A percentile compares a stretch with the other conserved stretches of the same genome.
These are phyloP conservation scores for Phytophthora syringae DNA, from an alignment of 352 stramenopile species.

Conservation along the genomic window DNA sequence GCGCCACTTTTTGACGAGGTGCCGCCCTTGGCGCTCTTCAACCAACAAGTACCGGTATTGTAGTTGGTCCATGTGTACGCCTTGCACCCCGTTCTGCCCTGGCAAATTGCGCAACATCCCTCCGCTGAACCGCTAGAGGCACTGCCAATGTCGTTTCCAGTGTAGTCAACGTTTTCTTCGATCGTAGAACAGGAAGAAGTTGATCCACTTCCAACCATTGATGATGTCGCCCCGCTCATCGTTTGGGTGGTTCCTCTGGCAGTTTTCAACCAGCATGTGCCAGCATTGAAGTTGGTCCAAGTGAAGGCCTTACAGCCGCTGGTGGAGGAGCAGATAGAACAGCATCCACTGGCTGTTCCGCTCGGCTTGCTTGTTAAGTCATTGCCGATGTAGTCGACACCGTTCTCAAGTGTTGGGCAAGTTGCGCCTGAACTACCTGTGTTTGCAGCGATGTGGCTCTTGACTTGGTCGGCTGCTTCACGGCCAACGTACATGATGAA, in stretches of 20 bases:
- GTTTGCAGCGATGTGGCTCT: constrained; percentile 36
- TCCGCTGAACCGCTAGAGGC: constrained; percentile 17
- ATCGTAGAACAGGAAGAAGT: constrained; percentile 30
- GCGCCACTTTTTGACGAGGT: constrained; percentile 16
- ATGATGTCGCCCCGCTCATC: constrained; percentile 22
- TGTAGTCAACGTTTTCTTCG: constrained; percentile 43
- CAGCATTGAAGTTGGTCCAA: constrained; percentile 58
- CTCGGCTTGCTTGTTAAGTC: constrained; percentile 45
- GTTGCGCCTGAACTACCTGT: constrained; percentile 14
- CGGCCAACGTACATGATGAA: constrained; percentile 77
- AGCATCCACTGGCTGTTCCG: constrained; percentile 39
- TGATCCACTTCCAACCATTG: constrained; percentile 20
- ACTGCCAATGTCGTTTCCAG: constrained; percentile 32
- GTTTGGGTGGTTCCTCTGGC: constrained; percentile 24
- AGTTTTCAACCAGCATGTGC: constrained; percentile 68
- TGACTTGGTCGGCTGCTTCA: constrained; percentile 48
- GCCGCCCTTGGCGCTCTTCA: constrained; percentile 51
- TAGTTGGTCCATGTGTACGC: constrained; percentile 61
- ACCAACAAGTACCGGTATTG: constrained; percentile 61
- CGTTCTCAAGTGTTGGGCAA: constrained; percentile 34
- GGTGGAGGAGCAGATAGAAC: constrained; percentile 33
- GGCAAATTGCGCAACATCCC: constrained; percentile 38
- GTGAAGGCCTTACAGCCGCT: constrained; percentile 49
- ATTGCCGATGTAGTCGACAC: constrained; percentile 56
- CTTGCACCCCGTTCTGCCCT: constrained; percentile 28